Percentiles rank a stretch among this genome's conserved stretches.
phyloP scores from a whole-genome alignment of 768 basidiomycete species.

The Rhizopogon vulgaris region DNA sequence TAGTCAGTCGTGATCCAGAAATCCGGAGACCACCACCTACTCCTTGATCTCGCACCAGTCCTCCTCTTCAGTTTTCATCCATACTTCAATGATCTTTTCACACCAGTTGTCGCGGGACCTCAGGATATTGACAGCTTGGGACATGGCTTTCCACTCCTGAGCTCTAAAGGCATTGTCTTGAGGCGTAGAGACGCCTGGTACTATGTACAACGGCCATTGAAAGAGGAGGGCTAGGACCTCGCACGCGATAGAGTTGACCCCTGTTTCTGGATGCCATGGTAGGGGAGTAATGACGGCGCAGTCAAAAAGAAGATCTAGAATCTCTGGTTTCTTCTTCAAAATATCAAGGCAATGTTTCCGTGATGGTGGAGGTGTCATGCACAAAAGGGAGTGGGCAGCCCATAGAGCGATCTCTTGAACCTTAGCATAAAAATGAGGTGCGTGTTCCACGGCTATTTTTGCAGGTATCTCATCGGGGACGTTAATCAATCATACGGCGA shows the following conservation, averaged over 20 bases:
- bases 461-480: constrained; percentile 7
- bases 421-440: constrained; percentile 23
- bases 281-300: constrained; percentile 19
- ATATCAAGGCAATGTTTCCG: constrained; percentile 12
- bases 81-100: constrained; percentile 18
- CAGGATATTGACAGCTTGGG: constrained; percentile 16
- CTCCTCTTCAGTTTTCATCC: constrained; percentile 23
- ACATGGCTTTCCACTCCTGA: constrained; percentile 19
- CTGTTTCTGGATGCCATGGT: constrained; percentile 23
- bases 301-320: constrained; percentile 18
- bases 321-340: constrained; percentile 12
- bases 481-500: not conserved
- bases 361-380: constrained; percentile 4
- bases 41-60: constrained; percentile 11
- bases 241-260: constrained; percentile 15
- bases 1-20: not conserved
- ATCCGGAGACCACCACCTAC: constrained; percentile 6
- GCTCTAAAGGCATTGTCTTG: constrained; percentile 7
- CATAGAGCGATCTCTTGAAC: constrained; percentile 11
- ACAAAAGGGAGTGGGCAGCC: constrained; percentile 10
- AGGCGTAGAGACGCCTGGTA: constrained; percentile 19
- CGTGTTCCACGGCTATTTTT: constrained; percentile 14
- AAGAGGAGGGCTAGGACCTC: constrained; percentile 22
- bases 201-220: constrained; percentile 11
- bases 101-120: constrained; percentile 22